These are phyloP conservation scores for Gossypium anomalum DNA, from an alignment of 345 rosid species.

Conservation along the genomic window DNA sequence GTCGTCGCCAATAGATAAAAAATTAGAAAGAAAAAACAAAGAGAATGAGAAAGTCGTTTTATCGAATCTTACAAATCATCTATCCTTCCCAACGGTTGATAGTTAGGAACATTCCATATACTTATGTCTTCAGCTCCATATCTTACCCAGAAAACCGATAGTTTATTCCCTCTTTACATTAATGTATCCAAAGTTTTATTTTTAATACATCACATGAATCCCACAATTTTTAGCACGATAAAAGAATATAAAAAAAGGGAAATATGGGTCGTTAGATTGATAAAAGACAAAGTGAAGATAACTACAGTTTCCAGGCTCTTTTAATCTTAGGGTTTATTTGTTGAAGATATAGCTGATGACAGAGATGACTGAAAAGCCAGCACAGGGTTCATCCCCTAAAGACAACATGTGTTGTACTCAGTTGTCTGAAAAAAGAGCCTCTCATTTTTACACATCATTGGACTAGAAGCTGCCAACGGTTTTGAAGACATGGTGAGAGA, in stretches of 20 bases:
- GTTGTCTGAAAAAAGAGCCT: slow-evolving; percentile 4
- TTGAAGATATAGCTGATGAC: background rate
- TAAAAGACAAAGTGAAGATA: background rate
- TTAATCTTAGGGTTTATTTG: background rate
- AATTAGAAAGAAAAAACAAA: slow-evolving; percentile 16
- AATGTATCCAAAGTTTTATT: background rate
- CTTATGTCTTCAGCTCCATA: background rate
- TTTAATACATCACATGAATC: background rate
- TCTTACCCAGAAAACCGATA: background rate
- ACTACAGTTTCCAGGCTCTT: too few relatives aligned
- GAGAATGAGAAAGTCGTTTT: slow-evolving; percentile 15
- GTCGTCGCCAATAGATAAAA: background rate
- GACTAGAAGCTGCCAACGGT: background rate
- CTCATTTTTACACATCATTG: slow-evolving; percentile 26
- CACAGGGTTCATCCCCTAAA: slow-evolving; percentile 37
- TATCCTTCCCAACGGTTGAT: slow-evolving; percentile 4
- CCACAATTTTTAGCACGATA: background rate
- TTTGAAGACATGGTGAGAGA: slow-evolving; percentile 12
- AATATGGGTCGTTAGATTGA: background rate
- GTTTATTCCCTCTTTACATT: background rate
- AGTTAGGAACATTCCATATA: slow-evolving; percentile 10
- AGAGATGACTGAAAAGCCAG: slow-evolving; percentile 25
- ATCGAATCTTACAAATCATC: slow-evolving; percentile 21
- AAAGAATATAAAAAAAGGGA: too few relatives aligned
- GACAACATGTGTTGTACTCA: slow-evolving; percentile 20